phyloP scores from a whole-genome alignment of 2,329 filamentous ascomycete species.

The Arachnopeziza araneosa region DNA sequence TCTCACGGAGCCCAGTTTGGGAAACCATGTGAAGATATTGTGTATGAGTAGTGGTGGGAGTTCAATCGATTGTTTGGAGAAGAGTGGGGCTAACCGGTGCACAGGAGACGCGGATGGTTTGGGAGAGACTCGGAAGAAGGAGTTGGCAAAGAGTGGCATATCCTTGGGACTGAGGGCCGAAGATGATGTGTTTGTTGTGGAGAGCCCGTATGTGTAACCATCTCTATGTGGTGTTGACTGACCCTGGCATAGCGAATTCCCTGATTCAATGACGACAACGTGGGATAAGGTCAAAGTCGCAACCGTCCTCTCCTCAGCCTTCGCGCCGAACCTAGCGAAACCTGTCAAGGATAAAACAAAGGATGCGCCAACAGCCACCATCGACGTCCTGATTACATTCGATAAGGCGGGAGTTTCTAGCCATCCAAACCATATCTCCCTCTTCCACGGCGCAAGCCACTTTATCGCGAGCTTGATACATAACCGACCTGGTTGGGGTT shows the following conservation, averaged over 20 bases:
- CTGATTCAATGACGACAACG: constrained; percentile 76
- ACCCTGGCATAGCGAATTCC: constrained; percentile 54
- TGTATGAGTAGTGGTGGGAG: constrained; percentile 75
- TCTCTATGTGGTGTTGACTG: not conserved
- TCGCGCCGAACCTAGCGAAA: constrained; percentile 59
- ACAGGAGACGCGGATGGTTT: constrained; percentile 79
- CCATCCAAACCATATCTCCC: constrained; percentile 89
- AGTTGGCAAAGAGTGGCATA: constrained; percentile 75
- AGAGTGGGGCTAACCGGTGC: no score
- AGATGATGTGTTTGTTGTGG: constrained; percentile 80
- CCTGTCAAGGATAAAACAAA: constrained; percentile 26
- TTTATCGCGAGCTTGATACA: constrained; percentile 66
- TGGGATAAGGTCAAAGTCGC: constrained; percentile 73
- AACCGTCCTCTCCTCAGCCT: constrained; percentile 63
- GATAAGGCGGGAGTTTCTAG: constrained; percentile 75
- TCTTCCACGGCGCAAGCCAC: constrained; percentile 72
- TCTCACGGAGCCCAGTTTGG: constrained; percentile 71
- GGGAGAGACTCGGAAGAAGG: constrained; percentile 74
- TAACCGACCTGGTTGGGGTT: constrained; percentile 57
- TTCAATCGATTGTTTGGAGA: not conserved
- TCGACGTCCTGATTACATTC: constrained; percentile 72
- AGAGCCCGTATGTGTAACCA: constrained; percentile 55
- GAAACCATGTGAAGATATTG: constrained; percentile 90
- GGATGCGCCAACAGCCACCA: constrained; percentile 39
- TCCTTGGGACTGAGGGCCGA: constrained; percentile 67